Conservation (phyloP, 2,329 filamentous ascomycete genomes). For the Colletotrichum filicis region DNA sequence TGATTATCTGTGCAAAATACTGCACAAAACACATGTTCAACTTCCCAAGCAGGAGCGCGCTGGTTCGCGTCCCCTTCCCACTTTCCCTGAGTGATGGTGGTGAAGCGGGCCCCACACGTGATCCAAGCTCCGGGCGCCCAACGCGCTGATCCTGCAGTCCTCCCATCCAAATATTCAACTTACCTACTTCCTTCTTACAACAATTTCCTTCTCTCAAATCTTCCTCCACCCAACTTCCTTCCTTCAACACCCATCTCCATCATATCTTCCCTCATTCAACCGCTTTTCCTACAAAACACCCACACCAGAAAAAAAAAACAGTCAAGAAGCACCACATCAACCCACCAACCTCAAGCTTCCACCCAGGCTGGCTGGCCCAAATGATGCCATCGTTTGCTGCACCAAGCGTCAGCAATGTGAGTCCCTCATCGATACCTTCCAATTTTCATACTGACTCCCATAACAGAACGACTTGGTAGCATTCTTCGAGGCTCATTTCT, state of each 20-base stretch:
- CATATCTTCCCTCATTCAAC: not conserved
- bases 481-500: constrained; percentile 73
- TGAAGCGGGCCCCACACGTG: constrained; percentile 29
- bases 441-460: constrained; percentile 31
- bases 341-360: not conserved
- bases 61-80: not conserved
- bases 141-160: constrained; percentile 16
- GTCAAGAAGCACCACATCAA: not conserved
- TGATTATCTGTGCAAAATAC: constrained; percentile 10
- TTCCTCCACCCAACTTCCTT: not conserved
- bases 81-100: constrained; percentile 1
- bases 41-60: constrained; percentile 7
- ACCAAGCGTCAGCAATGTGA: constrained; percentile 30
- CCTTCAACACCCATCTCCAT: not conserved
- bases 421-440: not conserved
- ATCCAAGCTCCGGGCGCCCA: constrained; percentile 22
- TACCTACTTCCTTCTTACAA: not conserved
- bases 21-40: not conserved
- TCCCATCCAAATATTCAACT: not conserved
- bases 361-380: not conserved
- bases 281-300: not conserved
- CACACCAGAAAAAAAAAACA: not conserved
- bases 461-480: constrained; percentile 66
- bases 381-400: not conserved
- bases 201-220: not conserved